Evolutionary conservation across 75 land plant genomes (phyloP).

Genomic region (Cunninghamia lanceolata): DNA sequence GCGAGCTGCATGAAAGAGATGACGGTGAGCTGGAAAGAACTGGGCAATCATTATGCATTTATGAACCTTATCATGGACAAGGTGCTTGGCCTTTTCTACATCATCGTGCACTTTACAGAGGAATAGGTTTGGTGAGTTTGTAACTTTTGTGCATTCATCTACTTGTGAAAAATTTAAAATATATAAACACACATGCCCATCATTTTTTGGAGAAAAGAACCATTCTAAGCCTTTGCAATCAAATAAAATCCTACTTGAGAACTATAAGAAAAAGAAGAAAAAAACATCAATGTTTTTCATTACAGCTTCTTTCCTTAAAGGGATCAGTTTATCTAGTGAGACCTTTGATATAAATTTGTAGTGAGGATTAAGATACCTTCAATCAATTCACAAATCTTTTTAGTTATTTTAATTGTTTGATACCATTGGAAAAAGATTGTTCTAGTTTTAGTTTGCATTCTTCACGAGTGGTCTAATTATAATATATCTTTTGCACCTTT

Average conservation of each 20-base stretch:
- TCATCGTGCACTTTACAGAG: constrained; percentile 69
- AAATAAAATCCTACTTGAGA: neutral
- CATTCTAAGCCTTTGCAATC: neutral
- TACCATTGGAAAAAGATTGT: neutral
- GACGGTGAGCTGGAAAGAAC: constrained; percentile 90
- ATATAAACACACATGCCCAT: neutral
- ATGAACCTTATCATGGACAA: constrained; percentile 88
- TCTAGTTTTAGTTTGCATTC: neutral
- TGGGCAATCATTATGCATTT: constrained; percentile 94
- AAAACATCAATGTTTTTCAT: neutral
- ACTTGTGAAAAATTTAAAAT: neutral
- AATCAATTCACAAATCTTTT: neutral
- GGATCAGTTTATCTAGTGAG: neutral
- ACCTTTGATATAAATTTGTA: neutral
- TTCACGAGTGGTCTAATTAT: neutral
- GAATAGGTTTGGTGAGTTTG: constrained; percentile 78
- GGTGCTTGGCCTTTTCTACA: constrained; percentile 95
- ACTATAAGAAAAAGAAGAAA: neutral
- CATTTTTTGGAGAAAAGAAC: neutral
- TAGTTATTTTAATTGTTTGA: neutral
- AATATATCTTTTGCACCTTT: neutral
- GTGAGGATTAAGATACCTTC: neutral
- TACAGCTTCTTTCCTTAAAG: neutral
- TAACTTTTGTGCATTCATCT: neutral
- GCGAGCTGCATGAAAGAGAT: constrained; percentile 91